Conservation (phyloP, 352 stramenopile genomes). For the Globisporangium sylvaticum region DNA sequence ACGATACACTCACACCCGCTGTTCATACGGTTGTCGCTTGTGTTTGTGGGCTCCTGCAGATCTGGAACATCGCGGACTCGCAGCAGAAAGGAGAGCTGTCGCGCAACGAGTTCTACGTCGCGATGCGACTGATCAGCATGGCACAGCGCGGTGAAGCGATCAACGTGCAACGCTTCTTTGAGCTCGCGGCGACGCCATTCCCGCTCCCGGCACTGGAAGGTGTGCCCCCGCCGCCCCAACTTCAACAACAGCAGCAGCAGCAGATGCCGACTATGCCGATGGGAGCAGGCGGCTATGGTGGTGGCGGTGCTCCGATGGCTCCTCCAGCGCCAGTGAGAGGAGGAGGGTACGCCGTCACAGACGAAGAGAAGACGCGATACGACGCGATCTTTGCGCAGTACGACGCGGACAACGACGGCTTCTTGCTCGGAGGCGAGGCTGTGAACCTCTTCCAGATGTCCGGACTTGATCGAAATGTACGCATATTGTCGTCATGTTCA, state of each 20-base stretch:
- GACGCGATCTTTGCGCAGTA: constrained; percentile 92
- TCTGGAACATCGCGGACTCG: constrained; percentile 77
- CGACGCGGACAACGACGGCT: constrained; percentile 87
- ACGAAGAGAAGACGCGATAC: constrained; percentile 89
- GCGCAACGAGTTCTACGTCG: constrained; percentile 81
- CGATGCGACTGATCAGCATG: constrained; percentile 84
- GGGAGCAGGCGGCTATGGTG: constrained; percentile 2
- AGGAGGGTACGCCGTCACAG: constrained; percentile 76
- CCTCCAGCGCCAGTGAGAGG: not conserved
- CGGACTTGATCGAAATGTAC: constrained; percentile 84
- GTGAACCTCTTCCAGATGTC: constrained; percentile 93
- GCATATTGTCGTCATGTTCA: not conserved
- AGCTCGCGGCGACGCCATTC: constrained; percentile 52
- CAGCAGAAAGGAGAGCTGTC: constrained; percentile 73
- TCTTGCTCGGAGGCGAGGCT: constrained; percentile 85
- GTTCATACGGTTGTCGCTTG: not conserved
- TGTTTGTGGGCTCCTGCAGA: constrained; percentile 24
- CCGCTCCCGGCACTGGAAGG: constrained; percentile 65
- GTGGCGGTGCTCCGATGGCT: not conserved
- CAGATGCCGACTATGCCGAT: not conserved
- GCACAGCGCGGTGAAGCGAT: constrained; percentile 70
- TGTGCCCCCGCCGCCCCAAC: constrained; percentile 35
- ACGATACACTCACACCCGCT: not conserved
- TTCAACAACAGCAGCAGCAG: constrained; percentile 10
- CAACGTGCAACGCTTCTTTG: constrained; percentile 61